Percentiles rank a stretch among this genome's conserved stretches.
phyloP scores from a whole-genome alignment of 2,329 filamentous ascomycete genomes.

The Gaeumannomyces sp. region DNA sequence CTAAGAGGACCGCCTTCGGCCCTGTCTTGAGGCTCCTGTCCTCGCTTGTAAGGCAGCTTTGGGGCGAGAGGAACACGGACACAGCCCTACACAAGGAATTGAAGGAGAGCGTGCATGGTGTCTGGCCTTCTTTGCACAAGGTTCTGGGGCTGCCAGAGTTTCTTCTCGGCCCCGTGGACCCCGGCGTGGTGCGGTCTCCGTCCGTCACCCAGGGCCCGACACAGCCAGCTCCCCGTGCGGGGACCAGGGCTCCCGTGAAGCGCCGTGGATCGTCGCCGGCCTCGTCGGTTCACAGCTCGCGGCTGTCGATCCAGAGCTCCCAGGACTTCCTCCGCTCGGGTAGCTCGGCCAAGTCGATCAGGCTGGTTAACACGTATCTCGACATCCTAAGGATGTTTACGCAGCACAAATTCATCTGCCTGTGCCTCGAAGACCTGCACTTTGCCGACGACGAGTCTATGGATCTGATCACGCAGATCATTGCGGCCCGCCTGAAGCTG shows the following conservation, averaged over 20 bases:
- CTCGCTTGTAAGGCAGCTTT: constrained; percentile 61
- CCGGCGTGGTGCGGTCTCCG: constrained; percentile 27
- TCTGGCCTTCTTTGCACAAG: constrained; percentile 59
- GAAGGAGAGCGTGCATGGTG: constrained; percentile 55
- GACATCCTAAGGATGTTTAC: constrained; percentile 80
- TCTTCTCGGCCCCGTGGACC: constrained; percentile 47
- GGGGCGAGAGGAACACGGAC: constrained; percentile 60
- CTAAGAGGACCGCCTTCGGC: constrained; percentile 54
- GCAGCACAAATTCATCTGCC: constrained; percentile 77
- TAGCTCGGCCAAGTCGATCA: constrained; percentile 56
- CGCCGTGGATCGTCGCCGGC: constrained; percentile 31
- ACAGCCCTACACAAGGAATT: constrained; percentile 56
- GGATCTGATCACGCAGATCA: constrained; percentile 75
- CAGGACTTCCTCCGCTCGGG: constrained; percentile 56
- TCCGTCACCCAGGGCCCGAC: constrained; percentile 26
- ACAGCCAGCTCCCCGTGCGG: constrained; percentile 11
- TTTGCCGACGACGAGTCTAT: constrained; percentile 84
- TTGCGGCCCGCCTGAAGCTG: constrained; percentile 72
- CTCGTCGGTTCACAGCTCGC: constrained; percentile 19
- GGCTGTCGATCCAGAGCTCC: constrained; percentile 42
- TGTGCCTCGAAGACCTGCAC: constrained; percentile 84
- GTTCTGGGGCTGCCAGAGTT: constrained; percentile 64
- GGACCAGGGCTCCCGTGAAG: neutral
- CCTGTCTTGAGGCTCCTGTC: constrained; percentile 59
- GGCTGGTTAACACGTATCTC: constrained; percentile 80